phyloP scores from a whole-genome alignment of 2,329 filamentous ascomycete genomes.

The Calonectria multiphialidica region DNA sequence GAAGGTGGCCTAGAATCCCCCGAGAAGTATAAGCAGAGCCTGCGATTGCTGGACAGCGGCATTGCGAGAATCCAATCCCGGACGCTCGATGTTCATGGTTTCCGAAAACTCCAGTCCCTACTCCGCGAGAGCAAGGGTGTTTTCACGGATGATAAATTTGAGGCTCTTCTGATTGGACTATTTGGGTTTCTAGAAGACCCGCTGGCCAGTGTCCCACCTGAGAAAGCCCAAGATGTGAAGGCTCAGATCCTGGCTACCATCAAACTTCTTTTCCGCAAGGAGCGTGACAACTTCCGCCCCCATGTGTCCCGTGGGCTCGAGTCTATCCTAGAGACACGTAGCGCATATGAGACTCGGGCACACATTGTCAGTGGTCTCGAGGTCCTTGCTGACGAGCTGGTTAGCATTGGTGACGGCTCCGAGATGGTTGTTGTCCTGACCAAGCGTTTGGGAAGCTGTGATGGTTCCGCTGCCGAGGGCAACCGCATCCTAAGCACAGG shows the following conservation, averaged over 20 bases:
- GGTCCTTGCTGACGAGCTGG: slow-evolving; percentile 78
- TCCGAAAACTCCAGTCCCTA: slow-evolving; percentile 82
- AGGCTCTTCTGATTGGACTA: slow-evolving; percentile 74
- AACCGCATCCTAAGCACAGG: slow-evolving; percentile 71
- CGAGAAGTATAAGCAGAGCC: slow-evolving; percentile 69
- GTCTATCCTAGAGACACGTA: slow-evolving; percentile 74
- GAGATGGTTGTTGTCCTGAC: slow-evolving; percentile 70
- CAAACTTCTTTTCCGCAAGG: slow-evolving; percentile 77
- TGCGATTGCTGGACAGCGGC: slow-evolving; percentile 77
- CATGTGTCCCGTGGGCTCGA: slow-evolving; percentile 77
- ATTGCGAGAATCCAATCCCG: slow-evolving; percentile 79
- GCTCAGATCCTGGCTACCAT: slow-evolving; percentile 81
- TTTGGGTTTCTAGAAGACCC: slow-evolving; percentile 79
- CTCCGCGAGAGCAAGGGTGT: slow-evolving; percentile 75
- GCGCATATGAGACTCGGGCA: slow-evolving; percentile 74
- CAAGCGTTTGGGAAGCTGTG: slow-evolving; percentile 56
- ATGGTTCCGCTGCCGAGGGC: slow-evolving; percentile 58
- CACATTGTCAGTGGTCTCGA: slow-evolving; percentile 83
- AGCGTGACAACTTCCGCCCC: slow-evolving; percentile 73
- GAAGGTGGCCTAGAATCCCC: slow-evolving; percentile 41
- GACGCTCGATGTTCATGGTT: slow-evolving; percentile 83
- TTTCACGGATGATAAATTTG: slow-evolving; percentile 76
- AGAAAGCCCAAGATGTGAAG: slow-evolving; percentile 79
- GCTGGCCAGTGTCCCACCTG: slow-evolving; percentile 63
- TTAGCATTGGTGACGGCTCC: slow-evolving; percentile 72